Evolutionary conservation across 345 rosid genomes (phyloP), one percentile per base, ranked within the genome.

Genomic region (Murraya paniculata): DNA sequence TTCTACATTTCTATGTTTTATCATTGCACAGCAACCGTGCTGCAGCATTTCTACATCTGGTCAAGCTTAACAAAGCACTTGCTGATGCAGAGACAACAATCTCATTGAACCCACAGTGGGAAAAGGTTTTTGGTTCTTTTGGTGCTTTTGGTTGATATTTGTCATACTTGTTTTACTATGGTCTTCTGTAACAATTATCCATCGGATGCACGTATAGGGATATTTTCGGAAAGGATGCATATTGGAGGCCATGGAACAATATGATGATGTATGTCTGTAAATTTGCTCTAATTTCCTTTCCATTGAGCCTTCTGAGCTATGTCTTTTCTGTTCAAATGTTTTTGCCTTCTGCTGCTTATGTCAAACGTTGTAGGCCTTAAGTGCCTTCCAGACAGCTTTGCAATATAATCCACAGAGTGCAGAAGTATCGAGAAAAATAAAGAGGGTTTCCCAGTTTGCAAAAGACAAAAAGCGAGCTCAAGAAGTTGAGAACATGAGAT

Each of bases 181-280:
- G 10, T 70, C 21, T 66, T 77, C 22, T 24, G 35, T 59, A 53
- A 48, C 27, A 53, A 16, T 27, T 76, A 28, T 61, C 41, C 9
- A 66, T 78, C 73, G 83, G 76, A 72, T 73, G 75, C 53, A 68
- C 76, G 30, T 72, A 19, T 81, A 96, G 99, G 97, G 98, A 8
- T 90, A 96, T 87, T 96, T 96, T 87, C 90, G 98, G 78, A 96
- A 94, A 90, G 99, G 98, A 21, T 96, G 94, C 83, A 87, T 94
- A 71, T 87, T 96, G 76, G 99, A 96, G 85, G 95, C 97, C 75
- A 94, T 96, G 99, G 98, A 91, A 74, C 92, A 74, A 78, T 94
- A 92, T 74, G 95, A 94, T 64, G 94, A 96, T 78, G 99, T 96
- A 84, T 81, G 78, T 38, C 68, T 56, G 33, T 55, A 48, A 57